Base-by-base conservation (phyloP, 139 green algal species). In the Chlamydomonas asymmetrica region DNA sequence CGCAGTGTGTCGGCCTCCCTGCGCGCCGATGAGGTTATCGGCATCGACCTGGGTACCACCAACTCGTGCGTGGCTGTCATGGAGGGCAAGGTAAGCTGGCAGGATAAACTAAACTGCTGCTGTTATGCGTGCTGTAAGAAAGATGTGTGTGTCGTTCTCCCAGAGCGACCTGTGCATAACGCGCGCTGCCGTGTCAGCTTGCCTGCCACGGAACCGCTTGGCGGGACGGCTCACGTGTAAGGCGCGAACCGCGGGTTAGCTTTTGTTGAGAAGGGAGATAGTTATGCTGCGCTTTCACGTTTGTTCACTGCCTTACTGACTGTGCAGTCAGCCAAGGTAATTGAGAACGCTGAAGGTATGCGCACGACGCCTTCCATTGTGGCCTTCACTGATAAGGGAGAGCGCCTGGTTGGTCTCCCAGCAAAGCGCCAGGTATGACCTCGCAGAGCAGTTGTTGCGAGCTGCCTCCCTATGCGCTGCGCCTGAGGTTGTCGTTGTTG, bases 21-120 rank as follows among this genome's bases (percentile, higher is more conserved):
- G n/a, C 67, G 69, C 20, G 83, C 81, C 2, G 79, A 94, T 70
- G 96, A 98, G 64, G 94, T 99, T 41, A 98, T 99, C 65, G 96
- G 96, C 63, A 98, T 99, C 76, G 96, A 99, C 82, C 79, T 99
- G 64, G 96, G 96, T 8, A 99, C 96, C 64, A 99, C 96, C 61
- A 99, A 99, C 88, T 98, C 93, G 13, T 99, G 96, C 78, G 96
- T 99, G 35, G 94, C 96, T 49, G 93, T 99, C 18, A 98, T 99
- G 96, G 96, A 99, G 85, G 95, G 95, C 80, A 99, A 98, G 90
- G 93, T 97, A 39, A 13, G 71, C 22, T 52, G 13, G 45, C n/a
- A n/a, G n/a, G n/a, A n/a, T n/a, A n/a, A n/a, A n/a, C n/a, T n/a
- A n/a, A n/a, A n/a, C n/a, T n/a, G n/a, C n/a, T n/a, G n/a, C n/a